phyloP scores from a whole-genome alignment of 1,139 yeast genomes.

The Debaryomycetaceae sp. region DNA sequence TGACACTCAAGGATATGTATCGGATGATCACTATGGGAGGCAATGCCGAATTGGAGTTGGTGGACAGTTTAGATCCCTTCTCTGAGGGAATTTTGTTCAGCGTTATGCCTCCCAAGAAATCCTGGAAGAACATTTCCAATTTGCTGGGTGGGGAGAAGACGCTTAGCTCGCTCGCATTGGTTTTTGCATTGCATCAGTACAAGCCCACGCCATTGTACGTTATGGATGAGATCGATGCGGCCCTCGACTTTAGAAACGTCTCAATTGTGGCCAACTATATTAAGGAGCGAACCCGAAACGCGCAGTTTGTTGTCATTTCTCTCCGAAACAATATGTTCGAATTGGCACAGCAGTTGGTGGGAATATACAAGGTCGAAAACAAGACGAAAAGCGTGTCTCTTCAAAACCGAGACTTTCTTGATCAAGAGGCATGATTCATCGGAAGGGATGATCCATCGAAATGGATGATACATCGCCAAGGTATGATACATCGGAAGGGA shows the following conservation, averaged over 20 bases:
- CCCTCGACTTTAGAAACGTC: constrained; percentile 92
- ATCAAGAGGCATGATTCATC: constrained; percentile 3
- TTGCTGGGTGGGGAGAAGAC: constrained; percentile 98
- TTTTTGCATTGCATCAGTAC: constrained; percentile 90
- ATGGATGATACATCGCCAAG: background rate
- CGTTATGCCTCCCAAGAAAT: constrained; percentile 98
- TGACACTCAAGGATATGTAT: constrained; percentile 91
- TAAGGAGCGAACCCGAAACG: constrained; percentile 89
- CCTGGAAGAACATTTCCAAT: constrained; percentile 93
- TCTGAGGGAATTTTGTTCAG: constrained; percentile 93
- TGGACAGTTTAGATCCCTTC: constrained; percentile 95
- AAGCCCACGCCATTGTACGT: constrained; percentile 97
- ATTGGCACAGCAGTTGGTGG: constrained; percentile 85
- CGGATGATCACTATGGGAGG: constrained; percentile 99
- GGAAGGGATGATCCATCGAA: constrained; percentile 1
- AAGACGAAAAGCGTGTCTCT: constrained; percentile 80
- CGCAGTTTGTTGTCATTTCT: constrained; percentile 93
- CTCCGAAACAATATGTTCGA: constrained; percentile 97
- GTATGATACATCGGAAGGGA: background rate
- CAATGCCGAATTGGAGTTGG: constrained; percentile 92
- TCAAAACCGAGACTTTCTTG: constrained; percentile 45
- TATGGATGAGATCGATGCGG: constrained; percentile 99
- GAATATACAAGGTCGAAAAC: constrained; percentile 87
- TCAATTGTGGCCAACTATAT: constrained; percentile 96
- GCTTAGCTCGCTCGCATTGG: constrained; percentile 85